These are phyloP conservation scores for Pinus taeda DNA, from an alignment of 75 land plant species.

Conservation along the genomic window DNA sequence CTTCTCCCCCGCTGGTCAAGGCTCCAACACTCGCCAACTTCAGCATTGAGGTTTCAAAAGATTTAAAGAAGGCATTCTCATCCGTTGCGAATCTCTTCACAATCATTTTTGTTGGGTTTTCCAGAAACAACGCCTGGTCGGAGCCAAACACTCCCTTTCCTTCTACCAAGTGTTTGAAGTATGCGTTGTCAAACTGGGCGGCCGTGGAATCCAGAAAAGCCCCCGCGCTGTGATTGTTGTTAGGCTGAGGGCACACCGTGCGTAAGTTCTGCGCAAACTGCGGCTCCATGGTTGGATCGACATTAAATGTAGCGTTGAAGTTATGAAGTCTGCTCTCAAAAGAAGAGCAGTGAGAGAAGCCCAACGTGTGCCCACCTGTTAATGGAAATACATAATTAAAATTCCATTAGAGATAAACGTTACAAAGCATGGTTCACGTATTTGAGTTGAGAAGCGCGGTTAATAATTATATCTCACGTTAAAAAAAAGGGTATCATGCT, in stretches of 20 bases:
- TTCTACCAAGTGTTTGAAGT: slow-evolving; percentile 28
- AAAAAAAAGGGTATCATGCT: no score
- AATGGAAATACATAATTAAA: no score
- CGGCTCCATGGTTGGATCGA: slow-evolving; percentile 10
- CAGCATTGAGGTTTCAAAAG: slow-evolving; percentile 55
- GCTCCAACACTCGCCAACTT: slow-evolving; percentile 44
- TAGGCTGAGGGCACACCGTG: slow-evolving; percentile 5
- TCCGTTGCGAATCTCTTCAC: slow-evolving; percentile 21
- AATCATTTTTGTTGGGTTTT: no score
- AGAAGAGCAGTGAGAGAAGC: slow-evolving; percentile 14
- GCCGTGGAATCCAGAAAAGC: slow-evolving; percentile 45
- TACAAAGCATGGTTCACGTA: no score
- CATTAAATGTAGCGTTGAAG: neutral
- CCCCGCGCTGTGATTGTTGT: slow-evolving; percentile 14
- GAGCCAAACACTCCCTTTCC: slow-evolving; percentile 50
- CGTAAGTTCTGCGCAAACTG: slow-evolving; percentile 7
- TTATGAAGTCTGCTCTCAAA: slow-evolving; percentile 15
- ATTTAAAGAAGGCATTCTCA: slow-evolving; percentile 27
- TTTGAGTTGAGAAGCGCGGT: no score
- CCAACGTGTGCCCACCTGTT: slow-evolving; percentile 27
- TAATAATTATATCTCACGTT: no score
- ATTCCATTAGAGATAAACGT: no score
- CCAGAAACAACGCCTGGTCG: slow-evolving; percentile 40
- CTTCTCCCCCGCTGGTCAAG: neutral
- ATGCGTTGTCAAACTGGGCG: slow-evolving; percentile 49